Percentiles rank a stretch among this genome's conserved stretches.
These are phyloP conservation scores for Calycina herbarum DNA, from an alignment of 2,329 filamentous ascomycete genomes.

Conservation along the genomic window DNA sequence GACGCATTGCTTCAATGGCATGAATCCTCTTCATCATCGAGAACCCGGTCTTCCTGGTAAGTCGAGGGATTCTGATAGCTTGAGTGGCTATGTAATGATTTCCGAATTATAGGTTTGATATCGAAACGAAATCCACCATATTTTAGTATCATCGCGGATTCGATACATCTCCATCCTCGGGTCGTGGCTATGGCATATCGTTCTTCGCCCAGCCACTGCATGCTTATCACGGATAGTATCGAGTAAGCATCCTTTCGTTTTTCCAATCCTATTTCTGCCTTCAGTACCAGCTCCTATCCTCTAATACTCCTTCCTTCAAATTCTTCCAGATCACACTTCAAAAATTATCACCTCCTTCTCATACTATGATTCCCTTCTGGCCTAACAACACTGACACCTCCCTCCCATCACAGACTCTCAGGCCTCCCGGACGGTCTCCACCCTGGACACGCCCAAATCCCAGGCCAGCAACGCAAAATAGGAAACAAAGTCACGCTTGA, in stretches of 20 bases:
- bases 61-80: background rate
- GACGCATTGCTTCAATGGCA: slow-evolving; percentile 57
- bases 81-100: background rate
- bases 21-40: slow-evolving; percentile 51
- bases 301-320: background rate
- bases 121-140: slow-evolving; percentile 41
- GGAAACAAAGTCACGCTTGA: slow-evolving; percentile 51
- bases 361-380: background rate
- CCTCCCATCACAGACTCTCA: slow-evolving; percentile 38
- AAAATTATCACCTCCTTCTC: background rate
- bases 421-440: slow-evolving; percentile 52
- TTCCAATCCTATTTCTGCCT: background rate
- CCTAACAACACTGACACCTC: background rate
- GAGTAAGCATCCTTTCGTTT: slow-evolving; percentile 38
- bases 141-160: slow-evolving; percentile 54
- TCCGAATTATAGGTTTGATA: slow-evolving; percentile 29
- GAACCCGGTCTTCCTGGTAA: slow-evolving; percentile 50
- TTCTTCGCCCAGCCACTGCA: slow-evolving; percentile 46
- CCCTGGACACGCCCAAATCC: slow-evolving; percentile 53
- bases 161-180: slow-evolving; percentile 52
- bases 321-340: background rate
- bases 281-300: background rate
- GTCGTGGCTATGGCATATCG: slow-evolving; percentile 50
- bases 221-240: slow-evolving; percentile 55
- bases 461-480: slow-evolving; percentile 48